Conservation (phyloP, 2,329 filamentous ascomycete genomes). For the Ascocoryne sarcoides region DNA sequence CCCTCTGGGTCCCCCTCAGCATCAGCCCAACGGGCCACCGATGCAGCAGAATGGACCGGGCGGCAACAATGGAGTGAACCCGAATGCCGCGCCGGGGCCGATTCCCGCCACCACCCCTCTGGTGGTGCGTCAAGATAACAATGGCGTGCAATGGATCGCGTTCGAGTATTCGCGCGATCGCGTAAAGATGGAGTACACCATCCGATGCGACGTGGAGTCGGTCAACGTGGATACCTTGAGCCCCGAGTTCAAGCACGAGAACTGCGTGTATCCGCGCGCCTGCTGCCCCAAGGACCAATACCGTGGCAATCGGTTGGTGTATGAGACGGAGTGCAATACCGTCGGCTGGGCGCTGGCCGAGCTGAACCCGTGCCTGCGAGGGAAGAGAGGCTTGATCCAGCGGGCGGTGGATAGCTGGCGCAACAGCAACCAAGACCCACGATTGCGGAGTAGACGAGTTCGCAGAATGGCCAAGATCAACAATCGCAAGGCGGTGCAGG, state of each 20-base stretch:
- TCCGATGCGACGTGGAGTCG: conserved; percentile 94
- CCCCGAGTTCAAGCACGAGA: conserved; percentile 91
- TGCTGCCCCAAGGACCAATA: conserved; percentile 95
- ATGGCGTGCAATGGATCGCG: conserved; percentile 96
- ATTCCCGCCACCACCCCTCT: conserved; percentile 94
- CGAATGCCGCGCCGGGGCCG: conserved; percentile 87
- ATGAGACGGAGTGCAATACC: conserved; percentile 97
- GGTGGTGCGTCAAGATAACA: conserved; percentile 88
- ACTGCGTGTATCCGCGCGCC: conserved; percentile 93
- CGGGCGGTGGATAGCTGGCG: conserved; percentile 97
- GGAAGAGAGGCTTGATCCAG: conserved; percentile 93
- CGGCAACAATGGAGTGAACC: conserved; percentile 56
- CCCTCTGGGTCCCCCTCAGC: conserved; percentile 36
- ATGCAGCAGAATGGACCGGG: conserved; percentile 34
- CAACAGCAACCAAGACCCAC: conserved; percentile 95
- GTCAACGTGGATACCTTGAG: conserved; percentile 81
- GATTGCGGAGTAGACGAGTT: conserved; percentile 82
- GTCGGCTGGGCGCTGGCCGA: conserved; percentile 99
- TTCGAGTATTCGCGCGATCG: conserved; percentile 96
- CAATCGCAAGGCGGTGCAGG: conserved; percentile 65
- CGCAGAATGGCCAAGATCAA: conserved; percentile 95
- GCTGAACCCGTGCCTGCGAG: conserved; percentile 80
- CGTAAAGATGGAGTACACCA: conserved; percentile 99
- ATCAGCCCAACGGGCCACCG: conserved; percentile 33
- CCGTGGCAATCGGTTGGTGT: conserved; percentile 87